These are phyloP conservation scores for Populus pruinosa DNA, from an alignment of 345 rosid genomes.

Conservation along the genomic window DNA sequence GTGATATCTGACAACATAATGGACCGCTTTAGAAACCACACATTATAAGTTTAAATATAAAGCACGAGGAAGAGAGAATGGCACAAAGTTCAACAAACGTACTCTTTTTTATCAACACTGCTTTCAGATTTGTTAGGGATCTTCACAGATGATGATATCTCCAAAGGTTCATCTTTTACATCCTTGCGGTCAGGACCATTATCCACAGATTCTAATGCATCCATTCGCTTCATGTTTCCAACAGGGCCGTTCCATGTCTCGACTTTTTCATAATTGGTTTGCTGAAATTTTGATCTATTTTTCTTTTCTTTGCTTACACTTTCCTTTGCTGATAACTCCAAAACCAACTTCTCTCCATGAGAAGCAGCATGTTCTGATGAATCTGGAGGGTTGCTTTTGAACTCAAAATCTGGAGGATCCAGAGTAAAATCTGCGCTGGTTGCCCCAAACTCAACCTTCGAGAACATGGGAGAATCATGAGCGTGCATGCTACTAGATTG, in stretches of 20 bases:
- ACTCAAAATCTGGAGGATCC: conserved; percentile 18
- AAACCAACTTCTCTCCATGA: conserved; percentile 27
- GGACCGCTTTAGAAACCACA: background rate
- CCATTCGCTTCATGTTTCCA: conserved; percentile 11
- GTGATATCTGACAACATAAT: conserved; percentile 26
- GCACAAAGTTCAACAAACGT: conserved; percentile 25
- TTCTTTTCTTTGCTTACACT: conserved; percentile 28
- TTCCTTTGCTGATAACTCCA: conserved; percentile 34
- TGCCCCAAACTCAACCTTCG: conserved; percentile 34
- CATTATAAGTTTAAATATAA: background rate
- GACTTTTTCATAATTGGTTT: conserved; percentile 20
- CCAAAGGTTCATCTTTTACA: conserved; percentile 15
- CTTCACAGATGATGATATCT: conserved; percentile 42
- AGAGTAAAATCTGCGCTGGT: conserved; percentile 24
- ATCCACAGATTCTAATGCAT: conserved; percentile 20
- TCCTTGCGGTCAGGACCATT: conserved; percentile 22
- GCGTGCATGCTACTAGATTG: conserved; percentile 14
- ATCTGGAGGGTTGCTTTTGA: conserved; percentile 16
- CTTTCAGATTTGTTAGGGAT: conserved; percentile 33
- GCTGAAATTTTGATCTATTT: conserved; percentile 18
- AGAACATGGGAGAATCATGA: conserved; percentile 23
- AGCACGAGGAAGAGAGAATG: background rate
- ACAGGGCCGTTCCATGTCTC: conserved; percentile 15
- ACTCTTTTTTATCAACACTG: conserved; percentile 35
- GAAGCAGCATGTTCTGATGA: conserved; percentile 31